Conservation (phyloP, 345 rosid genomes). For the Corchorus olitorius region DNA sequence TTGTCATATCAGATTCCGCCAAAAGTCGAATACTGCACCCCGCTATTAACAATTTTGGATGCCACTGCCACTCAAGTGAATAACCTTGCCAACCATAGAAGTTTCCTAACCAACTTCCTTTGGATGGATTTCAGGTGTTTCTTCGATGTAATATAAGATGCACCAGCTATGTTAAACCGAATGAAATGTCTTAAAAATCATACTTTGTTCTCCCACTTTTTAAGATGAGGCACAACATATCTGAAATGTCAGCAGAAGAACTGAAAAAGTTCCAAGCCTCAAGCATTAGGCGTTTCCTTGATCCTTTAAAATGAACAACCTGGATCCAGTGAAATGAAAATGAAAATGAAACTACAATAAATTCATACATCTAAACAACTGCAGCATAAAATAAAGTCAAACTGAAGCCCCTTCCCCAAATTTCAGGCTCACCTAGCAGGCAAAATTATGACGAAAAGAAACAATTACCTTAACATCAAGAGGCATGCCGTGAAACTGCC, state of each 20-base stretch:
- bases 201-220: conserved; percentile 92
- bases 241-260: conserved; percentile 56
- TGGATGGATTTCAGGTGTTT: background rate
- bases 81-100: background rate
- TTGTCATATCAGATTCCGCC: background rate
- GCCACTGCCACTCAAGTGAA: background rate
- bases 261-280: conserved; percentile 86
- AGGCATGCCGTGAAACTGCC: conserved; percentile 99
- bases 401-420: background rate
- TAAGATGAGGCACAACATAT: conserved; percentile 81
- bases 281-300: conserved; percentile 93
- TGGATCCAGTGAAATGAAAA: conserved; percentile 28
- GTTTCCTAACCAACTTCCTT: background rate
- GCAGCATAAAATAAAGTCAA: background rate
- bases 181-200: conserved; percentile 54
- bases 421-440: background rate
- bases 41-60: background rate
- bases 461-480: conserved; percentile 80
- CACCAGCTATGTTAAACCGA: background rate
- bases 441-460: background rate
- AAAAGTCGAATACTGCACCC: background rate
- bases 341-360: background rate
- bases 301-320: conserved; percentile 97
- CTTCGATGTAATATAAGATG: background rate
- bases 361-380: background rate